Base-by-base conservation (phyloP, 2,329 filamentous ascomycete species). In the Pestalotiopsis fici region DNA sequence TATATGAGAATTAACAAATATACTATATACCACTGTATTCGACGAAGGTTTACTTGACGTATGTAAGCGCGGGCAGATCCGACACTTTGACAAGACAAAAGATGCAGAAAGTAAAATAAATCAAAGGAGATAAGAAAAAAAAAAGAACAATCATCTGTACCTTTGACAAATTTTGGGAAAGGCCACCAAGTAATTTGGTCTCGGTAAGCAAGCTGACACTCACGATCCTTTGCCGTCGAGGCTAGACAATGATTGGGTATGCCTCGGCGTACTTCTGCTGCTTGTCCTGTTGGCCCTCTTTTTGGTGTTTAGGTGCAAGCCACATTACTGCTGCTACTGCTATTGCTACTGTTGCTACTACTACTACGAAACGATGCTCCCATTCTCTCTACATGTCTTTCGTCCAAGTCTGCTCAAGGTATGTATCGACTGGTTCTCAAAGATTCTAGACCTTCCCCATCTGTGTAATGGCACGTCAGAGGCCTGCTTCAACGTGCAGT, bases 401-500 rank as follows among this genome's bases (percentile, higher is more conserved):
- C 7, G 31, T 35, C n/a, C n/a, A n/a, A n/a, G n/a, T n/a, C 23
- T 23, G 27, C 23, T 25, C 23, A 6, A 15, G 55, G 15, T 23
- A 43, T 15, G 13, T 11, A 63, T 31, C 21, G 18, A 12, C 23
- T 18, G 15, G n/a, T 11, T 12, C 15, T 39, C 61, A 23, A 50
- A 62, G 67, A 68, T 72, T 69, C 66, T 63, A 64, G 59, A 67
- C 67, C 47, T 74, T 72, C 71, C 73, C 72, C 64, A 70, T 71
- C 69, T 67, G 67, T 69, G 73, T 76, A 73, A 74, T 71, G 72
- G 66, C 67, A 70, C 73, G 72, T 76, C 65, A 72, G 71, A 75
- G 67, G 71, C 68, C n/a, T 76, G 74, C 74, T 76, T 76, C 74
- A 71, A 70, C 68, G 31, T 35, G 31, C 31, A 35, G 31, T 35